Conservation (phyloP, 2,329 filamentous ascomycete genomes). For the Venturia aucupariae region DNA sequence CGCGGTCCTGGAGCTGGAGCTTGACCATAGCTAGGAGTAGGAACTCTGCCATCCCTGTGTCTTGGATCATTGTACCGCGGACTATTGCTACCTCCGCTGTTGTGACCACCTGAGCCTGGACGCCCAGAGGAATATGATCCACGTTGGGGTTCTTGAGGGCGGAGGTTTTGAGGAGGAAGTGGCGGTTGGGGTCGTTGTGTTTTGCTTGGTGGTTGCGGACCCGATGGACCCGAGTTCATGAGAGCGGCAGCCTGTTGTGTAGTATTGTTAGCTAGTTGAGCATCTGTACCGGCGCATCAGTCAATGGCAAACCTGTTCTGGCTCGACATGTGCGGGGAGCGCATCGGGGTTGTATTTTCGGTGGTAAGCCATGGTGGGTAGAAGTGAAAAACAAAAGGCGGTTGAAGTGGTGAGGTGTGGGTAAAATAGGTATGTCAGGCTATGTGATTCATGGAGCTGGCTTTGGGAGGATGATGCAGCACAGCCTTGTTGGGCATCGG, state of each 20-base stretch:
- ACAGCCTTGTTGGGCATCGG: background rate
- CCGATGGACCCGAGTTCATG: constrained; percentile 33
- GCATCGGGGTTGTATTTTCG: constrained; percentile 87
- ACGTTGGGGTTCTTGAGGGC: constrained; percentile 29
- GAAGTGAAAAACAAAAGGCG: background rate
- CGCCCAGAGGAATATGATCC: constrained; percentile 22
- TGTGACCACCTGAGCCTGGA: constrained; percentile 25
- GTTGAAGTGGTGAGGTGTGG: background rate
- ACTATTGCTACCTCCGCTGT: constrained; percentile 25
- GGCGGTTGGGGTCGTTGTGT: constrained; percentile 18
- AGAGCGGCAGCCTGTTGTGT: constrained; percentile 19
- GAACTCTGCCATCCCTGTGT: constrained; percentile 1
- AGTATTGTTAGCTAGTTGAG: constrained; percentile 15
- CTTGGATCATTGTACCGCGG: constrained; percentile 14
- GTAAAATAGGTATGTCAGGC: background rate
- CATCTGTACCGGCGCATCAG: background rate
- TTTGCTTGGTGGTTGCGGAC: constrained; percentile 28
- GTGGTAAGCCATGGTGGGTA: constrained; percentile 76
- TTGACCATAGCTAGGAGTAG: background rate
- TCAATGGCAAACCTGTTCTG: constrained; percentile 49
- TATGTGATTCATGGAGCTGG: background rate
- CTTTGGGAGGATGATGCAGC: background rate
- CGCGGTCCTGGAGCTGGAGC: constrained; percentile 14
- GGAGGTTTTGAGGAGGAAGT: constrained; percentile 28
- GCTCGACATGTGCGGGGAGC: constrained; percentile 80